Evolutionary conservation across 805 yeast species (phyloP), one percentile per base, ranked within the genome.

Genomic region (Monosporozyma servazzii): DNA sequence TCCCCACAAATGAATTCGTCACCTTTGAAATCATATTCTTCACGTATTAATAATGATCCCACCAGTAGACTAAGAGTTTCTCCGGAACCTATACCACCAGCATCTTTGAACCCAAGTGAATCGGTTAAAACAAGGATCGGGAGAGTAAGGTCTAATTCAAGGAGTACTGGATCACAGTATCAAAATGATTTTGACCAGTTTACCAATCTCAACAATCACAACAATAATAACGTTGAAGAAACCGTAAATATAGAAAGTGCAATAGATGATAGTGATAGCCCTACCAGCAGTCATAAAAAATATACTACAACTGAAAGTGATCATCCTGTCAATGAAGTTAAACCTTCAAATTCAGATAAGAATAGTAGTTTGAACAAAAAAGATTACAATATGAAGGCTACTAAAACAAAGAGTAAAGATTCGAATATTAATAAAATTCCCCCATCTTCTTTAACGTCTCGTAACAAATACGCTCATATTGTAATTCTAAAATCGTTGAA

Each of bases 401-500:
- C 17, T n/a, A 33, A 33, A 33, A 33, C 8, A 15, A 41, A 37
- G 23, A 11, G 10, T 36, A 36, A 36, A n/a, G 20, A n/a, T n/a
- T 5, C 10, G 3, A 20, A 20, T 13, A n/a, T 11, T 5, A 42
- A 6, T 11, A n/a, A 39, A 20, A 36, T 54, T 5, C 53, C 57
- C 7, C 51, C 53, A 3, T 47, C 55, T 7, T 33, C 48, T 5
- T 40, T 52, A 17, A 51, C 51, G 3, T 47, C 58, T 11, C 45
- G 66, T 49, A 65, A 69, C 50, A 67, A 65, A 43, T 68, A 68
- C 52, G 72, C 75, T 2, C 82, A 81, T 64, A 78, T 85, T 43
- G 77, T 90, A n/a, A 81, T 88, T 3, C 72, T 93, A 47, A 67
- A 79, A 13, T 82, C 97, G 0, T 70, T 89, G 47, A 91, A 91